These are phyloP conservation scores for Sphenostylis stenocarpa DNA, from an alignment of 306 rosid species.

Conservation along the genomic window DNA sequence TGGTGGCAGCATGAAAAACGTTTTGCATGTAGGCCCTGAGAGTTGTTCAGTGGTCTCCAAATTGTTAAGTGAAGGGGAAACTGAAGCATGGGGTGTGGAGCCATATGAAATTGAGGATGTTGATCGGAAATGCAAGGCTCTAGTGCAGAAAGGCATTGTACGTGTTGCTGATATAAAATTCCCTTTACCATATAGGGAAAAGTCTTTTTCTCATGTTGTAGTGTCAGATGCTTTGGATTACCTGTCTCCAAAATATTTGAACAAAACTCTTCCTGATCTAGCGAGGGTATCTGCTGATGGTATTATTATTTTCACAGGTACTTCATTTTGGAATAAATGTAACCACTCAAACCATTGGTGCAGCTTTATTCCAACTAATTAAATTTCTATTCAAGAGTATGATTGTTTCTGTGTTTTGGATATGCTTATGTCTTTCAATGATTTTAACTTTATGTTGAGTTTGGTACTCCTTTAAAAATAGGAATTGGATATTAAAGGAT, in stretches of 20 bases:
- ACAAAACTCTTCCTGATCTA: conserved; percentile 85
- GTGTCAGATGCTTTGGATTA: conserved; percentile 90
- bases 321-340: conserved; percentile 1
- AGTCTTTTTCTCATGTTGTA: conserved; percentile 82
- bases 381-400: background rate
- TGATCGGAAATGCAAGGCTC: conserved; percentile 69
- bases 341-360: background rate
- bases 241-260: conserved; percentile 82
- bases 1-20: conserved; percentile 67
- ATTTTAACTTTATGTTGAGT: background rate
- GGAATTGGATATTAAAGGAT: background rate
- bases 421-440: conserved; percentile 9
- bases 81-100: conserved; percentile 92
- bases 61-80: conserved; percentile 69
- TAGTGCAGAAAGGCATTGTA: conserved; percentile 71
- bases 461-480: background rate
- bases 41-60: conserved; percentile 77
- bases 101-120: conserved; percentile 89
- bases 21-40: conserved; percentile 90
- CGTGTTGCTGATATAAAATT: conserved; percentile 87
- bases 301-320: conserved; percentile 77
- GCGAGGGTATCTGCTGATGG: conserved; percentile 80
- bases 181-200: conserved; percentile 79
- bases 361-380: background rate
- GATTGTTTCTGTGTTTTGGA: background rate